Evolutionary conservation across 257 asterid species (phyloP), one percentile per base, ranked within the genome.

Genomic region (Rauvolfia tetraphylla): DNA sequence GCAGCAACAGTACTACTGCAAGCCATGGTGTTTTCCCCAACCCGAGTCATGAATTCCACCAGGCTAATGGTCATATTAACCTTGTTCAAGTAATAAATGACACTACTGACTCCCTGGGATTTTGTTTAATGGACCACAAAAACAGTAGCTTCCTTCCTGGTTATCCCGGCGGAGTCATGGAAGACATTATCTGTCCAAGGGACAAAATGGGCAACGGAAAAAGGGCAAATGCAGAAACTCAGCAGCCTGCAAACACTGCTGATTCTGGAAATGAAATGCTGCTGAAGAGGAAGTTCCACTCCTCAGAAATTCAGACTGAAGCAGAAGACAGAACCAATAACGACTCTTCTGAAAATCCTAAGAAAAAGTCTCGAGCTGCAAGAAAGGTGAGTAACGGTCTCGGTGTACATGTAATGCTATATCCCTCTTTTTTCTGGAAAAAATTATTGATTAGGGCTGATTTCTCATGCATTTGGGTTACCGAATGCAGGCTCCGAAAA

Each of bases 331-430:
- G 33, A 34, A 41, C 48, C 46, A 81, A 78, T 56, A 80, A 41
- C 54, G 53, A 34, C 20, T 59, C 81, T 22, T 59, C 80, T 3
- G 79, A 77, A 39, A 79, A 67, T 71, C 87, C 89, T 0, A 86
- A 82, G 88, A 93, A 87, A 79, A 87, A 84, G 79, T 71, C 90
- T 46, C 81, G 95, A 1, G 83, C 54, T 23, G 48, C 89, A 38
- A 83, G 79, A 87, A 69, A 87, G n/a, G 95, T 90, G 80, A 87
- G 97, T 78, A 25, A 1, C 75, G 18, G 10, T 51, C 44, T 15
- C 20, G 7, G 14, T 22, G 36, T 57, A 9, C 34, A 20, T 29
- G 25, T 12, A 15, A 1, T 20, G 23, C 41, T 44, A n/a, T 39
- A 0, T 72, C 29, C 27, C 11, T 34, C 36, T 44, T 15, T 7